Evolutionary conservation across 139 green algal genomes (phyloP).

Genomic region (Volvox reticuliferus): DNA sequence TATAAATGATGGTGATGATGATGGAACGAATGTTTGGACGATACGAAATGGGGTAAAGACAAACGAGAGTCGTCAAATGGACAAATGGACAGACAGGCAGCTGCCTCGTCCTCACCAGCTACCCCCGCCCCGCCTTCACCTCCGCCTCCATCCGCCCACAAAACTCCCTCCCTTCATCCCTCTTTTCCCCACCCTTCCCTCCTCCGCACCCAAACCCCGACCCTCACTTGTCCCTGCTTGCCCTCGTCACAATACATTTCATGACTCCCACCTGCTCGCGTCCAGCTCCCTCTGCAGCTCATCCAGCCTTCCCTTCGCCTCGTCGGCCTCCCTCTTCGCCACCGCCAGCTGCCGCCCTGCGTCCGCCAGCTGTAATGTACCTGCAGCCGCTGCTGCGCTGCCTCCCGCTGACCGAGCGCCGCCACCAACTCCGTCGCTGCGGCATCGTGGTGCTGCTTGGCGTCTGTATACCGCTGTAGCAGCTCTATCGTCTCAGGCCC

Average conservation of each 20-base stretch:
- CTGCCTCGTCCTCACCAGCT: no score
- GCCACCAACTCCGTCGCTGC: background rate
- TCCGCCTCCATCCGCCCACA: background rate
- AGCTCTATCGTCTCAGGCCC: background rate
- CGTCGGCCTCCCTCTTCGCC: background rate
- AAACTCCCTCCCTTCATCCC: background rate
- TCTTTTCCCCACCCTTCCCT: background rate
- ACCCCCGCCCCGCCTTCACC: no score
- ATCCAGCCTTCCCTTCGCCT: background rate
- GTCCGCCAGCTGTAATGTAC: background rate
- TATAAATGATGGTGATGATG: no score
- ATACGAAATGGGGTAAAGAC: no score
- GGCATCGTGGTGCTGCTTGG: background rate
- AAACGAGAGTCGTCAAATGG: no score
- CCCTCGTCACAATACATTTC: background rate
- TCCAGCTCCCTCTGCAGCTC: constrained; percentile 2
- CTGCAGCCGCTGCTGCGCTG: background rate
- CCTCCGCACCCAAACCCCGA: background rate
- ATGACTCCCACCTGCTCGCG: background rate
- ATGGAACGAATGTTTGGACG: no score
- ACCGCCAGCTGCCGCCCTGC: background rate
- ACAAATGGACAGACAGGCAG: no score
- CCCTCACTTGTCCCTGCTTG: no score
- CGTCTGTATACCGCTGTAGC: background rate
- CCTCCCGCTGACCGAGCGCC: background rate